These are phyloP conservation scores for Talaromyces sp. DNA, from an alignment of 2,329 filamentous ascomycete genomes.

Conservation along the genomic window DNA sequence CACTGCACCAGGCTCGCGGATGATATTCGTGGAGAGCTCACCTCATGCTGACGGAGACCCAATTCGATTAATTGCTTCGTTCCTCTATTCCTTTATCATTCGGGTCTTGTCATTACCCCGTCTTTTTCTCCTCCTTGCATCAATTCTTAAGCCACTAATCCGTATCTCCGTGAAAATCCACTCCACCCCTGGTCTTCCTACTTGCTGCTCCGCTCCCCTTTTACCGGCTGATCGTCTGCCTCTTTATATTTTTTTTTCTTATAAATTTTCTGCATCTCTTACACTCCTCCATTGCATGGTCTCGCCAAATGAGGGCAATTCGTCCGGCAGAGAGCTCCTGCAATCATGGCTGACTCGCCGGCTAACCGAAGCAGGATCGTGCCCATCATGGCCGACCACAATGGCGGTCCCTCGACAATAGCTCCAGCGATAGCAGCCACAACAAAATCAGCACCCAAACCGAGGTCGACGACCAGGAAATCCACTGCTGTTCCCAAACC, in stretches of 20 bases:
- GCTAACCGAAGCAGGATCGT: constrained; percentile 42
- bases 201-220: constrained; percentile 5
- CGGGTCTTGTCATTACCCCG: neutral
- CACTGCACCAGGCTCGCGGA: neutral
- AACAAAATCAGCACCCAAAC: neutral
- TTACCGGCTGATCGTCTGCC: constrained; percentile 14
- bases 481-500: neutral
- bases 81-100: neutral
- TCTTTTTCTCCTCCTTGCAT: constrained; percentile 4
- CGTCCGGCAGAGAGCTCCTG: constrained; percentile 29
- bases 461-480: neutral
- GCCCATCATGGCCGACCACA: constrained; percentile 36
- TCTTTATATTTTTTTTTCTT: constrained; percentile 19
- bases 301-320: constrained; percentile 35
- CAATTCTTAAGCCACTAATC: constrained; percentile 1
- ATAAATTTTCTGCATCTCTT: neutral
- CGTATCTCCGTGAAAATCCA: constrained; percentile 8
- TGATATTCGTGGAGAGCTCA: neutral
- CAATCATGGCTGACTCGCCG: constrained; percentile 38
- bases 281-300: constrained; percentile 9
- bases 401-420: constrained; percentile 20
- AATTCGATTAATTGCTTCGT: neutral
- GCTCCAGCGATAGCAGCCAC: constrained; percentile 20
- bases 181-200: constrained; percentile 3
- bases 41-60: neutral